Percentiles rank a stretch among this genome's conserved stretches.
Conservation (phyloP, 768 basidiomycete species). For the Zangia roseola region DNA sequence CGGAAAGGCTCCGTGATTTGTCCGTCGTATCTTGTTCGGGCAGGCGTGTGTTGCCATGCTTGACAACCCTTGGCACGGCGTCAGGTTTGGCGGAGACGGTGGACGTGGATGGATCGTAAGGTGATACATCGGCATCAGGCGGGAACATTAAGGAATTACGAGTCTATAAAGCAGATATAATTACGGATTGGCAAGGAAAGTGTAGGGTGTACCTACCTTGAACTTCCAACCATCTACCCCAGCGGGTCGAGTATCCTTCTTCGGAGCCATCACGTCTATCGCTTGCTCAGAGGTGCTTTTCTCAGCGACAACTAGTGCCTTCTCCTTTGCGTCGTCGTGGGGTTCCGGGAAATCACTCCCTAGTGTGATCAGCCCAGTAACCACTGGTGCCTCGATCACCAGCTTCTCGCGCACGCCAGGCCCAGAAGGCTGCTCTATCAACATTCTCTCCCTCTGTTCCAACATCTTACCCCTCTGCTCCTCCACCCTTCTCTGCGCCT, state of each 20-base stretch:
- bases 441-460: constrained; percentile 63
- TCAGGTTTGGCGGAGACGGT: constrained; percentile 30
- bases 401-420: constrained; percentile 69
- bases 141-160: constrained; percentile 95
- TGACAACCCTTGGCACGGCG: constrained; percentile 61
- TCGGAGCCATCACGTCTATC: constrained; percentile 79
- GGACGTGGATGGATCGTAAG: constrained; percentile 54
- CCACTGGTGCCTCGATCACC: constrained; percentile 56
- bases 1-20: constrained; percentile 44
- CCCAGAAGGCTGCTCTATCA: constrained; percentile 65
- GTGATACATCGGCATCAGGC: constrained; percentile 86
- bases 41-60: constrained; percentile 80
- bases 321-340: constrained; percentile 16
- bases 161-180: constrained; percentile 46
- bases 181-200: constrained; percentile 1
- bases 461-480: constrained; percentile 61
- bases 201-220: constrained; percentile 47
- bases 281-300: constrained; percentile 29
- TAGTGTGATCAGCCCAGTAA: constrained; percentile 52
- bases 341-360: constrained; percentile 16
- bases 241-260: constrained; percentile 68
- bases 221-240: constrained; percentile 83
- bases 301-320: constrained; percentile 20
- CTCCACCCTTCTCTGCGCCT: constrained; percentile 82
- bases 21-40: constrained; percentile 61